A percentile compares a stretch with the other conserved stretches of the same genome.
Evolutionary conservation across 2,329 filamentous ascomycete species (phyloP).

Genomic region (Arthrobotrys entomopaga): DNA sequence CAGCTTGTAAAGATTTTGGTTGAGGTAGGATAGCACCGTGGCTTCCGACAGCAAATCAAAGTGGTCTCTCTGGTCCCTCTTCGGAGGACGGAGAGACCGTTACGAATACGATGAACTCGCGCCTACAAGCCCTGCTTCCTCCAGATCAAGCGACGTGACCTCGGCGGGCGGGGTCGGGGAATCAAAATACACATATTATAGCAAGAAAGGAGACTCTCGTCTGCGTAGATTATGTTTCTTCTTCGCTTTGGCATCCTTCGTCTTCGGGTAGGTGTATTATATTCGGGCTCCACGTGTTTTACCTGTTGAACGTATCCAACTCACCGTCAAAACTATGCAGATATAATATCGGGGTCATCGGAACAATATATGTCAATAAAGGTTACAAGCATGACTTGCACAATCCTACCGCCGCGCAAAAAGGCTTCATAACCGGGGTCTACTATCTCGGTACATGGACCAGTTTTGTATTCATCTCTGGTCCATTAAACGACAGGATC

Average conservation of each 20-base stretch:
- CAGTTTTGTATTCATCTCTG: conserved; percentile 69
- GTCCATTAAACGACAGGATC: conserved; percentile 66
- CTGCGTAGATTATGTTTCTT: conserved; percentile 67
- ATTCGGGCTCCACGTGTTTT: not conserved
- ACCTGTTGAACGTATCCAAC: not conserved
- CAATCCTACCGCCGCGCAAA: conserved; percentile 64
- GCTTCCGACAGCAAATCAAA: conserved; percentile 12
- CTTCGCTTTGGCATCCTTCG: conserved; percentile 69
- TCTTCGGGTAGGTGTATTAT: conserved; percentile 66
- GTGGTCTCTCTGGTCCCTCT: conserved; percentile 35
- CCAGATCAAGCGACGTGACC: conserved; percentile 3
- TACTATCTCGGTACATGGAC: conserved; percentile 70
- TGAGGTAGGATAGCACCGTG: conserved; percentile 3
- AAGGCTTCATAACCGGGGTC: conserved; percentile 68
- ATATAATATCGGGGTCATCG: conserved; percentile 70
- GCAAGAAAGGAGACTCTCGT: conserved; percentile 62
- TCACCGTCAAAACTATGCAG: conserved; percentile 59
- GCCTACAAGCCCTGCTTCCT: conserved; percentile 9
- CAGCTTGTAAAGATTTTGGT: not conserved
- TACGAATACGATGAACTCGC: conserved; percentile 37
- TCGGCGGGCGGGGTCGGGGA: not conserved
- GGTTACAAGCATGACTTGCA: conserved; percentile 67
- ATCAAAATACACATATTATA: conserved; percentile 13
- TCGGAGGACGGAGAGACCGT: conserved; percentile 26
- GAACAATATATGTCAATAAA: conserved; percentile 68